Evolutionary conservation across 768 basidiomycete genomes (phyloP).

Genomic region (Austroboletus festivus): DNA sequence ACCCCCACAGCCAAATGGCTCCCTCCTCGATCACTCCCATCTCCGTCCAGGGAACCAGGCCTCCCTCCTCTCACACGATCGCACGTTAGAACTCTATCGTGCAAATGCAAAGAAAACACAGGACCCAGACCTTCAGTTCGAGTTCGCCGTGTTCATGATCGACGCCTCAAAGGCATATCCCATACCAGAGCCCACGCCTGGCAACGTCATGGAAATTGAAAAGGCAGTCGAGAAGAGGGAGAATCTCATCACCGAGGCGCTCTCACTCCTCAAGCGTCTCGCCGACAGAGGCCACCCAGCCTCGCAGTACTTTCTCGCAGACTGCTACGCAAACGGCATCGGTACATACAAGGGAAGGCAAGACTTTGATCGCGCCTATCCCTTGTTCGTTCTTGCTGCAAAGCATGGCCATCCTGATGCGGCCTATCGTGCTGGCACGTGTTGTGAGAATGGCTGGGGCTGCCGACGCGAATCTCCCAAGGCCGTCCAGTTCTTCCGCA

Average conservation of each 20-base stretch:
- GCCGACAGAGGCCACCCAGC: constrained; percentile 93
- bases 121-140: constrained; percentile 96
- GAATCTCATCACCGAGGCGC: constrained; percentile 87
- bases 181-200: constrained; percentile 64
- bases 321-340: constrained; percentile 98
- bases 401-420: constrained; percentile 98
- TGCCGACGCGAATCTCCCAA: constrained; percentile 90
- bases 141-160: constrained; percentile 98
- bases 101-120: constrained; percentile 98
- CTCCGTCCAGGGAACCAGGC: constrained; percentile 91
- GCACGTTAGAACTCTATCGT: constrained; percentile 95
- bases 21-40: constrained; percentile 88
- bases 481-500: constrained; percentile 89
- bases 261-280: constrained; percentile 78
- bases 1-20: constrained; percentile 44
- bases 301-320: constrained; percentile 96
- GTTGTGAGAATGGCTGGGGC: constrained; percentile 99
- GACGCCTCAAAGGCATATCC: constrained; percentile 92
- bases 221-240: constrained; percentile 80
- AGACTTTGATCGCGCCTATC: constrained; percentile 97
- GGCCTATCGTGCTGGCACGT: constrained; percentile 92
- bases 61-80: constrained; percentile 89
- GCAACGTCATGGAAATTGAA: constrained; percentile 78
- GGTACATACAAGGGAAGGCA: constrained; percentile 86
- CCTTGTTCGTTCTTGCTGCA: constrained; percentile 91